Conservation (phyloP, 225 moss, liverwort and hornwort species). For the Straminergon stramineum region DNA sequence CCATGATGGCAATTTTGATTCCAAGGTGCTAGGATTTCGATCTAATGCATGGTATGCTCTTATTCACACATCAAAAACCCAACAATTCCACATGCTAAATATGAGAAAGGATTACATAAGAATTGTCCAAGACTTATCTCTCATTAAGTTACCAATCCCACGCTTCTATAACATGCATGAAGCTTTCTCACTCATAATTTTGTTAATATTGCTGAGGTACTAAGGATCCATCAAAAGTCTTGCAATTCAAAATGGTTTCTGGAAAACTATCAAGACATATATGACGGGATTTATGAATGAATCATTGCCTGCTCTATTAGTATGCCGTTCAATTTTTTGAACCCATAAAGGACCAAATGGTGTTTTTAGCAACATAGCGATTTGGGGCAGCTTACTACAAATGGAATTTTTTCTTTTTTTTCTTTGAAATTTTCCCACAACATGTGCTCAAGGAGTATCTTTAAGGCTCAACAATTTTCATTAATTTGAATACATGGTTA, state of each 20-base stretch:
- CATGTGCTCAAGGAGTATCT: too few species aligned
- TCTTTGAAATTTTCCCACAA: too few species aligned
- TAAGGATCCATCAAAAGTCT: neutral
- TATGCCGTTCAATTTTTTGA: constrained; percentile 7
- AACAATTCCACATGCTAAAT: neutral
- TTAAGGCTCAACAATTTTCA: too few species aligned
- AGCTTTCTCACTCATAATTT: neutral
- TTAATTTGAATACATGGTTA: too few species aligned
- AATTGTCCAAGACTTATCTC: too few species aligned
- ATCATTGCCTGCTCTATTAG: constrained; percentile 7
- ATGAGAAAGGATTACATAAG: neutral
- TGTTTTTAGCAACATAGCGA: too few species aligned
- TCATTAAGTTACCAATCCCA: neutral
- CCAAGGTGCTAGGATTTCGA: neutral
- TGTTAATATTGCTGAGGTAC: neutral
- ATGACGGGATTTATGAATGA: constrained; percentile 1
- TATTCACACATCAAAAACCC: neutral
- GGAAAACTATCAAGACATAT: neutral
- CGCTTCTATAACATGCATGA: neutral
- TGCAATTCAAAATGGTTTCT: neutral
- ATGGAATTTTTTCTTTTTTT: too few species aligned
- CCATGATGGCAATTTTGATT: neutral
- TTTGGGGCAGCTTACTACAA: too few species aligned
- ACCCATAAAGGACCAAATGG: too few species aligned
- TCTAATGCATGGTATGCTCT: neutral